A percentile compares a stretch with the other conserved stretches of the same genome.
Conservation (phyloP, 305 asterid genomes). For the Fraxinus latifolia region DNA sequence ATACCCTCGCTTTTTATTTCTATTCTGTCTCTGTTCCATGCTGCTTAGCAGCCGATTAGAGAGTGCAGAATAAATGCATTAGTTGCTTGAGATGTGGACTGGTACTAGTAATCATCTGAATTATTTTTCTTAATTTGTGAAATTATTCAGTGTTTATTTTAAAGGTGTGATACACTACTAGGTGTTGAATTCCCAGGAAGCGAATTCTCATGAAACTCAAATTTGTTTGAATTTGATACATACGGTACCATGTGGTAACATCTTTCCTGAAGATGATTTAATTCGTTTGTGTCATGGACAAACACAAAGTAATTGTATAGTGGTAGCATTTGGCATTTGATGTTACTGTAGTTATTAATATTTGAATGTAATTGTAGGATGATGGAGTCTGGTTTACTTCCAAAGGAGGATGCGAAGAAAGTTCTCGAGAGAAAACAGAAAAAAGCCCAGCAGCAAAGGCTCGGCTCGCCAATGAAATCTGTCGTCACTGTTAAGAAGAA, state of each 20-base stretch:
- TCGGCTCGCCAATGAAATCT: conserved; percentile 61
- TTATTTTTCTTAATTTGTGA: not conserved
- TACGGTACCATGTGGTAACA: not conserved
- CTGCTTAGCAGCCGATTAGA: too few species aligned
- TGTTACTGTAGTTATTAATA: not conserved
- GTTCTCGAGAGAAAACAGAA: conserved; percentile 57
- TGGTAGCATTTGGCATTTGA: not conserved
- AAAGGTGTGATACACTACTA: not conserved
- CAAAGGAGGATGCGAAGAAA: conserved; percentile 63
- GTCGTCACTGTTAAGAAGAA: conserved; percentile 52
- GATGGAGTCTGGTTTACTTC: conserved; percentile 88
- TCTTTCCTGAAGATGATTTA: not conserved
- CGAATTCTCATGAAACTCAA: not conserved
- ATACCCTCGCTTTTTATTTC: not conserved
- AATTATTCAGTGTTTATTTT: not conserved
- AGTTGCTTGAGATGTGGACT: not conserved
- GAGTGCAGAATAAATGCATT: not conserved
- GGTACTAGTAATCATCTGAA: not conserved
- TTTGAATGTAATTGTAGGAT: conserved; percentile 44
- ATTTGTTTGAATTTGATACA: not conserved
- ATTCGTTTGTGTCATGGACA: not conserved
- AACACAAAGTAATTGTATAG: not conserved
- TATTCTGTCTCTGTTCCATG: not conserved
- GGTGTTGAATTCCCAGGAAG: not conserved
- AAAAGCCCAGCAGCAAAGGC: conserved; percentile 51